Percentiles rank a stretch among this genome's conserved stretches.
phyloP scores from a whole-genome alignment of 1,284 basidiomycete species.

The Heliocybe sulcata region DNA sequence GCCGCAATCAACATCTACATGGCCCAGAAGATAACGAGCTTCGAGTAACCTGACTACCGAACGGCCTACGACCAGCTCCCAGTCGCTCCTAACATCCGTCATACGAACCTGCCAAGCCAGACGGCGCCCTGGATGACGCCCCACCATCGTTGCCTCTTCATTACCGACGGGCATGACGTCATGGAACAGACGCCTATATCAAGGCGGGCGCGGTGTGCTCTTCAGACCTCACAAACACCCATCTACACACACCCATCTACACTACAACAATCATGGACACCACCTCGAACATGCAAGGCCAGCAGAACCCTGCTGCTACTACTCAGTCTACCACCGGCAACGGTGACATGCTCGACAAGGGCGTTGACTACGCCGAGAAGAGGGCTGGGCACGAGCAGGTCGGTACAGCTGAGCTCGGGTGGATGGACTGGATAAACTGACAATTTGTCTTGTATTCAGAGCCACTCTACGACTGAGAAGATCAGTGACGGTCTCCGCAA shows the following conservation, averaged over 20 bases:
- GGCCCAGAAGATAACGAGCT: too few relatives aligned
- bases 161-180: background rate
- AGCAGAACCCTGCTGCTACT: background rate
- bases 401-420: too few relatives aligned
- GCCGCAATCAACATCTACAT: too few relatives aligned
- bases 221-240: background rate
- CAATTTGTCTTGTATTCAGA: slow-evolving; percentile 2
- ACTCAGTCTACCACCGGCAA: background rate
- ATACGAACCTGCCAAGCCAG: background rate
- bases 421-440: too few relatives aligned
- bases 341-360: slow-evolving; percentile 15
- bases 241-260: background rate
- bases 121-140: background rate
- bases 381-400: slow-evolving; percentile 13
- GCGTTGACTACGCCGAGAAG: slow-evolving; percentile 10
- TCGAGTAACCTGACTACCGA: too few relatives aligned
- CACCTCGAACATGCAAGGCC: background rate
- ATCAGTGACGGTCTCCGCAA: slow-evolving; percentile 13
- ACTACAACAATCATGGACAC: background rate
- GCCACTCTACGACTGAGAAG: slow-evolving; percentile 13
- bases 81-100: background rate
- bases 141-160: background rate
- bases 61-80: too few relatives aligned
- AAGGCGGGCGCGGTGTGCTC: background rate
- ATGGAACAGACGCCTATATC: background rate